Evolutionary conservation across 192 early-diverging fungal species (phyloP), one percentile per base, ranked within the genome.

Genomic region (Coemansia sp.): DNA sequence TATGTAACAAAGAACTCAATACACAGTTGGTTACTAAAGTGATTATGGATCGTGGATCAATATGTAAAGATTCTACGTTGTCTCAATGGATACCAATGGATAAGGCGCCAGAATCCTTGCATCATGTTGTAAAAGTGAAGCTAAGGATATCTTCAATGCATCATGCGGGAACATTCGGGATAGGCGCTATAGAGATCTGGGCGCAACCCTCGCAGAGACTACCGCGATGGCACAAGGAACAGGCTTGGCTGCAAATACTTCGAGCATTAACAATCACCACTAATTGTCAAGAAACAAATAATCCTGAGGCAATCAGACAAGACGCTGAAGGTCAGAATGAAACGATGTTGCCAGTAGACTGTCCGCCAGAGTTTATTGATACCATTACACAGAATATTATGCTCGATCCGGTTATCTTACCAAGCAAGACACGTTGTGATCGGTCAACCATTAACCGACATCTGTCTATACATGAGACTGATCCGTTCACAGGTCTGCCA

Each of bases 401-500:
- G 71, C 47, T 49, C 6, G 71, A 73, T 38, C 71, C 71, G 0
- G 71, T 73, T 26, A 49, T 67, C 8, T 50, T 73, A 26, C 71
- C 71, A 1, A 67, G 64, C 50, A 55, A 52, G 5, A 30, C 22
- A 16, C 26, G 47, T 30, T 66, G 64, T 21, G 71, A 73, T 50
- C 48, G 71, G 31, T 67, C 71, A n/a, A 73, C 71, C 4, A 73
- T 73, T 10, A 25, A 27, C 8, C 59, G 71, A 25, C 71, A 73
- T 31, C 31, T 73, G 32, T 23, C 5, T 3, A 24, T 8, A 3
- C 64, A 58, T 34, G 28, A 44, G 19, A 73, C 64, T 14, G 71
- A 73, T 49, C 71, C 71, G 44, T 73, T 73, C 19, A 73, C 71
- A 0, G 71, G 71, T 4, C 71, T 73, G 19, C 60, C 71, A 4